Evolutionary conservation across 495 filamentous ascomycete genomes (phyloP).

Genomic region (Aspergillus leporis): DNA sequence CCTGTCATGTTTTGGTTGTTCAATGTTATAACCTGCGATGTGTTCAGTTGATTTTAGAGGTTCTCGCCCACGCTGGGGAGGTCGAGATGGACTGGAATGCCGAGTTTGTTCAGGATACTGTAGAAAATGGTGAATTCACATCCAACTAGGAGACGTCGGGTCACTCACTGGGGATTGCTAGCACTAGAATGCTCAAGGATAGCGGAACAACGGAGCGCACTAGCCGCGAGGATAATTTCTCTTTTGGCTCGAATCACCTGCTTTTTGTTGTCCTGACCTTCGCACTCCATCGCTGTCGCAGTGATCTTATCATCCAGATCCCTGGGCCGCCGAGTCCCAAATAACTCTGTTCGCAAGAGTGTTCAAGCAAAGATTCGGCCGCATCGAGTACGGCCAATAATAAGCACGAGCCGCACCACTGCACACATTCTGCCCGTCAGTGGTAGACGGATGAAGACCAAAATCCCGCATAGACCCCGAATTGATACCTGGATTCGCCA

Average conservation of each 20-base stretch:
- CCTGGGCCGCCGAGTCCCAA: too few species aligned
- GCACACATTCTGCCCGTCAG: constrained; percentile 45
- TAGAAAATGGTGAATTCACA: too few species aligned
- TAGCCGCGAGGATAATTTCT: constrained; percentile 60
- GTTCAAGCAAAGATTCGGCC: constrained; percentile 32
- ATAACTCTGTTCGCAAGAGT: constrained; percentile 36
- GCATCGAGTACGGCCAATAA: constrained; percentile 38
- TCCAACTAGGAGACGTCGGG: too few species aligned
- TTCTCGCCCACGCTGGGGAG: constrained; percentile 49
- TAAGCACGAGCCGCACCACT: constrained; percentile 53
- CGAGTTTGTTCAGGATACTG: constrained; percentile 31
- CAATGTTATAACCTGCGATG: too few species aligned
- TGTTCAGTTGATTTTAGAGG: constrained; percentile 47
- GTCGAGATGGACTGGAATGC: constrained; percentile 42
- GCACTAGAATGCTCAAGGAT: constrained; percentile 65
- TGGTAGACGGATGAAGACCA: constrained; percentile 38
- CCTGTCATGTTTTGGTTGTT: constrained; percentile 14
- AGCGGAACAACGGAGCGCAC: constrained; percentile 55
- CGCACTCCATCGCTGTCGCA: too few species aligned
- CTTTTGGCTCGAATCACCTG: constrained; percentile 47
- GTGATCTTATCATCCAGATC: too few species aligned
- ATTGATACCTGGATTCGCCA: constrained; percentile 41
- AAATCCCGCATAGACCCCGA: constrained; percentile 42
- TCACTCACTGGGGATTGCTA: constrained; percentile 37
- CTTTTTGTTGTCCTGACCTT: too few species aligned